phyloP scores from a whole-genome alignment of 1,284 basidiomycete species.

The Calocybe gambosa region DNA sequence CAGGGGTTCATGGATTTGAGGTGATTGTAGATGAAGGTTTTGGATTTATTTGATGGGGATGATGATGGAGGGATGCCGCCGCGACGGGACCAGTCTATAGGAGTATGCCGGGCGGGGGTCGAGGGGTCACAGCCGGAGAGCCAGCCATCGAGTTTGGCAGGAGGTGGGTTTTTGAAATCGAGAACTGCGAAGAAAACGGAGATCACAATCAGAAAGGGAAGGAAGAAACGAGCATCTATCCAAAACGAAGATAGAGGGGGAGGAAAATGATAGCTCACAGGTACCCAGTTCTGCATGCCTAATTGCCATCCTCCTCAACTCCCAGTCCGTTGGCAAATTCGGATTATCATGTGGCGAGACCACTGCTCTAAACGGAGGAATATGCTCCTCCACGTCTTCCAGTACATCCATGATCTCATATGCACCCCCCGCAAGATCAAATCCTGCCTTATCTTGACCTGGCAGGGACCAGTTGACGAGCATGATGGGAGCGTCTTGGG shows the following conservation, averaged over 20 bases:
- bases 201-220: neutral
- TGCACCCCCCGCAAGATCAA: conserved; percentile 22
- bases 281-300: conserved; percentile 35
- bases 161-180: conserved; percentile 29
- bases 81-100: conserved; percentile 22
- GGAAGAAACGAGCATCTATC: conserved; percentile 5
- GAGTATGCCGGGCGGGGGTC: conserved; percentile 30
- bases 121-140: conserved; percentile 32
- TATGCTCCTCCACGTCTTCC: conserved; percentile 29
- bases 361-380: conserved; percentile 39
- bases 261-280: conserved; percentile 27
- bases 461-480: conserved; percentile 30
- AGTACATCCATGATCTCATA: conserved; percentile 31
- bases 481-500: conserved; percentile 19
- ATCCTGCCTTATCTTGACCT: conserved; percentile 14
- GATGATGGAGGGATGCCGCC: conserved; percentile 15
- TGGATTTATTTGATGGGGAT: conserved; percentile 20
- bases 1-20: conserved; percentile 57
- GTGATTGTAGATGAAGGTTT: conserved; percentile 52
- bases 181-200: conserved; percentile 24
- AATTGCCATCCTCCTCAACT: conserved; percentile 33
- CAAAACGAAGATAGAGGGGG: too few species aligned
- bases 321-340: conserved; percentile 36
- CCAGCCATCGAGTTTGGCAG: conserved; percentile 32
- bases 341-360: conserved; percentile 46